Conservation (phyloP, 1,284 basidiomycete species). For the Cronartium quercuum region DNA sequence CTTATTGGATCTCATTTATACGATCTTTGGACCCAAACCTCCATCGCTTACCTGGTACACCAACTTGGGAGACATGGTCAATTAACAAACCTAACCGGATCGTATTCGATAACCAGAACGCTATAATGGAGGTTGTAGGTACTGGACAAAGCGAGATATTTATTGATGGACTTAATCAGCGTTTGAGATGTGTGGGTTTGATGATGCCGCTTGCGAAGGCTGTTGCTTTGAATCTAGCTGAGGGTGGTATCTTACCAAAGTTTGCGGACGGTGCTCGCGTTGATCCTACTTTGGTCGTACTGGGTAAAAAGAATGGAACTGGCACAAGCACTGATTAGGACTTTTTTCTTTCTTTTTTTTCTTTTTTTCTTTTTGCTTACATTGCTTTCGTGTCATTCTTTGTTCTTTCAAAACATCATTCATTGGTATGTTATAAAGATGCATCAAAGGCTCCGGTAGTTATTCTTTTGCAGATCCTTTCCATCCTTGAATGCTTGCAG, state of each 20-base stretch:
- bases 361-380: too few species aligned
- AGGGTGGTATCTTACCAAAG: not conserved
- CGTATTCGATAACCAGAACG: not conserved
- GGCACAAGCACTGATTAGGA: too few species aligned
- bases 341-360: too few species aligned
- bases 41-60: not conserved
- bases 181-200: not conserved
- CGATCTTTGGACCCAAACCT: not conserved
- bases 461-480: too few species aligned
- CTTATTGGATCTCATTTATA: not conserved
- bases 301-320: too few species aligned
- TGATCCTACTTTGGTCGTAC: too few species aligned
- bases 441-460: too few species aligned
- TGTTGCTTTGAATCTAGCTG: not conserved
- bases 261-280: not conserved
- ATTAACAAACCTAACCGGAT: not conserved
- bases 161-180: not conserved
- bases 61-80: not conserved
- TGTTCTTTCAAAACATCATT: too few species aligned
- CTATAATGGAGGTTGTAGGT: not conserved
- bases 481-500: too few species aligned
- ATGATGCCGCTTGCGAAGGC: not conserved
- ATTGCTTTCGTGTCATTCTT: too few species aligned
- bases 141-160: not conserved
- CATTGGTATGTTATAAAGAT: too few species aligned